phyloP scores from a whole-genome alignment of 345 rosid genomes.

The Kernera saxatilis region DNA sequence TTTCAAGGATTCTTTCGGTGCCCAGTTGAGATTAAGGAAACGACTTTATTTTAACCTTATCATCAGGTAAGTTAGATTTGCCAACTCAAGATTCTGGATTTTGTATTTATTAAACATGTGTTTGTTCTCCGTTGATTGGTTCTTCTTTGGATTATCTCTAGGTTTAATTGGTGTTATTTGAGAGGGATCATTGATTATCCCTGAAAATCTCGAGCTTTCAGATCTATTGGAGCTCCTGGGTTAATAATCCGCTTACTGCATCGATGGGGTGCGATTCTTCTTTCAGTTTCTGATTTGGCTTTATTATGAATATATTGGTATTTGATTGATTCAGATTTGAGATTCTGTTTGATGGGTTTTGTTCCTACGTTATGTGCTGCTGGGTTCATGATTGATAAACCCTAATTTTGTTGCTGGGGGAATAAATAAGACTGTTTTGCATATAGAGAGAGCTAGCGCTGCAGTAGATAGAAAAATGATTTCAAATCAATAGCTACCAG shows the following conservation, averaged over 20 bases:
- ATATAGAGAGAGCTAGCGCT: not conserved
- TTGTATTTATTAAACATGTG: not conserved
- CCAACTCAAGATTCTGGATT: slow-evolving; percentile 5
- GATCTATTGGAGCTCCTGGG: slow-evolving; percentile 41
- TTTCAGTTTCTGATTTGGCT: slow-evolving; percentile 15
- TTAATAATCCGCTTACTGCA: slow-evolving; percentile 24
- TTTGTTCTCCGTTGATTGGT: slow-evolving; percentile 16
- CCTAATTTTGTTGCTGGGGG: slow-evolving; percentile 8
- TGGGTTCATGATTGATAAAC: not conserved
- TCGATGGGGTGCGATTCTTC: slow-evolving; percentile 71
- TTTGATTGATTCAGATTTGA: slow-evolving; percentile 18
- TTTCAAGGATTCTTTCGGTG: slow-evolving; percentile 2
- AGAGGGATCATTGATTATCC: slow-evolving; percentile 10
- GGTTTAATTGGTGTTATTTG: slow-evolving; percentile 20
- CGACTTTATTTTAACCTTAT: slow-evolving; percentile 9
- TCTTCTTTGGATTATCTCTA: slow-evolving; percentile 14
- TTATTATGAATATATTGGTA: not conserved
- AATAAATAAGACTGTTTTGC: not conserved
- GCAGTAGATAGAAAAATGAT: not conserved
- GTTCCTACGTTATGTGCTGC: slow-evolving; percentile 4
- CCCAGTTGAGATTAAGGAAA: slow-evolving; percentile 14
- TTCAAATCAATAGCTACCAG: not conserved
- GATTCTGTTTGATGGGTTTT: slow-evolving; percentile 6
- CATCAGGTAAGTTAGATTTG: slow-evolving; percentile 12
- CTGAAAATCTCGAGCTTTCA: slow-evolving; percentile 18